phyloP scores from a whole-genome alignment of 495 filamentous ascomycete genomes.

The Thozetella sp. region DNA sequence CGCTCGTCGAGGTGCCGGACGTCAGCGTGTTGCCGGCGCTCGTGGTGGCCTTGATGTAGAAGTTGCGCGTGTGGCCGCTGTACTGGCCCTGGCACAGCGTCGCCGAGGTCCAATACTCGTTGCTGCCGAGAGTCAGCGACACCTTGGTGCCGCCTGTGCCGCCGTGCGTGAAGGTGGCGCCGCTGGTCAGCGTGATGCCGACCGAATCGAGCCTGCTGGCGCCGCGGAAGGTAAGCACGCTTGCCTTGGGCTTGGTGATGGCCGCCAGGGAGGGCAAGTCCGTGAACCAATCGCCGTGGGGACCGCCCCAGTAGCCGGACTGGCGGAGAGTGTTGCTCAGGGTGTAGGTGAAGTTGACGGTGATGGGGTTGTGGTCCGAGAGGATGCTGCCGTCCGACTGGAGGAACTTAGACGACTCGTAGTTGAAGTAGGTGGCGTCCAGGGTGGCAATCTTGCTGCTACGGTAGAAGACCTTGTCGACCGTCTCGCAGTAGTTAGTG shows the following conservation, averaged over 20 bases:
- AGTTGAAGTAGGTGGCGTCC: constrained; percentile 42
- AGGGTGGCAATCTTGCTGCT: constrained; percentile 45
- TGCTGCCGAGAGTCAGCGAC: constrained; percentile 41
- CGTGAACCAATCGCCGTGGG: constrained; percentile 57
- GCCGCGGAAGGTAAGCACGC: constrained; percentile 48
- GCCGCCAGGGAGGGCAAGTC: constrained; percentile 40
- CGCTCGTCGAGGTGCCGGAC: constrained; percentile 46
- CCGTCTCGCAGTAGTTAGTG: constrained; percentile 55
- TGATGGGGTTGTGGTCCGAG: constrained; percentile 63
- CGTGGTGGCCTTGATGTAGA: constrained; percentile 58
- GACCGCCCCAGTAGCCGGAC: constrained; percentile 53
- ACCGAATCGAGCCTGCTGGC: constrained; percentile 51
- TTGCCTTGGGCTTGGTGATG: constrained; percentile 29
- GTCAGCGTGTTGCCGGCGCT: constrained; percentile 49
- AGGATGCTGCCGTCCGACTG: constrained; percentile 53
- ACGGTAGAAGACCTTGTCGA: constrained; percentile 67
- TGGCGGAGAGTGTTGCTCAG: constrained; percentile 37
- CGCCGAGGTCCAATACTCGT: constrained; percentile 51
- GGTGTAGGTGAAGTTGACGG: constrained; percentile 55
- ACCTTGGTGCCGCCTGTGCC: constrained; percentile 49
- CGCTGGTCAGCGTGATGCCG: constrained; percentile 44
- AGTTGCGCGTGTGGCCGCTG: constrained; percentile 49
- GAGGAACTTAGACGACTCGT: constrained; percentile 51
- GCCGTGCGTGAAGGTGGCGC: constrained; percentile 51
- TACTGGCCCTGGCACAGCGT: constrained; percentile 55